These are phyloP conservation scores for Lachancea dasiensis DNA, from an alignment of 805 yeast species.

Conservation along the genomic window DNA sequence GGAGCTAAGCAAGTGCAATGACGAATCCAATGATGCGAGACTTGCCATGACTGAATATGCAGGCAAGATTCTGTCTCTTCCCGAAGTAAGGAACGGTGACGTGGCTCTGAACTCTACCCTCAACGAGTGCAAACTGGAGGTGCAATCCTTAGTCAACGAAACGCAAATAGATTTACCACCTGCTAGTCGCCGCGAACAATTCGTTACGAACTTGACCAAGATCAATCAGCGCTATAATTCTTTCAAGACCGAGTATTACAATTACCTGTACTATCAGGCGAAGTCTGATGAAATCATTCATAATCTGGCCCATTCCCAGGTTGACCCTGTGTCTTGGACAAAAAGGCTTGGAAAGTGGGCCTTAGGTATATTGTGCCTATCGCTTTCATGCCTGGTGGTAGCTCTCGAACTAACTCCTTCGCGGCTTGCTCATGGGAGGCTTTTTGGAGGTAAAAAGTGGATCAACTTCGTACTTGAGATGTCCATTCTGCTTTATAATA, in stretches of 20 bases:
- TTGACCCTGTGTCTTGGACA: conserved; percentile 12
- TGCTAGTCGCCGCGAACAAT: background rate
- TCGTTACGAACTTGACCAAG: conserved; percentile 16
- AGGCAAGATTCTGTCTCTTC: conserved; percentile 18
- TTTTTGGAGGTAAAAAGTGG: conserved; percentile 19
- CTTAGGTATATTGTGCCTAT: conserved; percentile 12
- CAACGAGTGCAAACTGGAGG: conserved; percentile 26
- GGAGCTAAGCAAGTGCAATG: conserved; percentile 29
- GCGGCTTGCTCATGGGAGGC: conserved; percentile 22
- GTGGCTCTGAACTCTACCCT: conserved; percentile 21
- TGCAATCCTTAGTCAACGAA: conserved; percentile 18
- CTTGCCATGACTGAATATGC: conserved; percentile 26
- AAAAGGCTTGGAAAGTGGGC: conserved; percentile 10
- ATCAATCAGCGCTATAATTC: conserved; percentile 26
- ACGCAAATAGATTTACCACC: conserved; percentile 14
- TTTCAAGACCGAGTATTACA: conserved; percentile 28
- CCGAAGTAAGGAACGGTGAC: conserved; percentile 19
- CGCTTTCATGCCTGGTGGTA: conserved; percentile 18
- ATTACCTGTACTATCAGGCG: conserved; percentile 24
- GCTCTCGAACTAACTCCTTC: conserved; percentile 26
- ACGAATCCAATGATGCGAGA: conserved; percentile 28
- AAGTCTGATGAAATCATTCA: conserved; percentile 26
- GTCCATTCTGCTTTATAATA: conserved; percentile 24
- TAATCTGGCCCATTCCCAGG: conserved; percentile 23
- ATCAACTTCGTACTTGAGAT: conserved; percentile 20